Evolutionary conservation across 2,329 filamentous ascomycete genomes (phyloP).

Genomic region (Penicillium expansum): DNA sequence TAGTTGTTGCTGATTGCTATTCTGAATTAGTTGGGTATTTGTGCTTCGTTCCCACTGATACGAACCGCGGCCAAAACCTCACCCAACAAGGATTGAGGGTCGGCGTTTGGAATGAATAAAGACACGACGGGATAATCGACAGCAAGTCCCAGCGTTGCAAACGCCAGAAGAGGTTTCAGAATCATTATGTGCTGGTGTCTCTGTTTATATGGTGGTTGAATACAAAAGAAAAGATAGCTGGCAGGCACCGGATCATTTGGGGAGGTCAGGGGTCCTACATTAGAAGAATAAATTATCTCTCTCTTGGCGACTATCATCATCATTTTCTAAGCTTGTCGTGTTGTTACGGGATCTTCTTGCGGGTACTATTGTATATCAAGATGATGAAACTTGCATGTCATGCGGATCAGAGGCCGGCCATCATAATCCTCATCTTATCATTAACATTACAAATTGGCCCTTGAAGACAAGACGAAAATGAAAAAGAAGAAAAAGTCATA

Average conservation of each 20-base stretch:
- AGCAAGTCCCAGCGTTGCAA: conserved; percentile 19
- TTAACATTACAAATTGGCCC: too few relatives aligned
- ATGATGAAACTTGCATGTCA: conserved; percentile 2
- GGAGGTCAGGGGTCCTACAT: neutral
- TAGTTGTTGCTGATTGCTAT: conserved; percentile 27
- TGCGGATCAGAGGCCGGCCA: neutral
- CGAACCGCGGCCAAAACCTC: conserved; percentile 27
- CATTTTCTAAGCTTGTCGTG: neutral
- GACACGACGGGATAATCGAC: conserved; percentile 24
- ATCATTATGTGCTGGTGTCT: conserved; percentile 10
- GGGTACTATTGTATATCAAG: neutral
- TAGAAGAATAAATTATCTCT: neutral
- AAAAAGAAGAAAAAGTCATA: too few relatives aligned
- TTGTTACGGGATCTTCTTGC: neutral
- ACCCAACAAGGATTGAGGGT: conserved; percentile 25
- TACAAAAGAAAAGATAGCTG: neutral
- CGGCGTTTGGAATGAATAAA: conserved; percentile 24
- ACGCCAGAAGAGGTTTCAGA: conserved; percentile 12
- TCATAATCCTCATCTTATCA: neutral
- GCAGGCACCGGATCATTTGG: neutral
- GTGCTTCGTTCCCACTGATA: neutral
- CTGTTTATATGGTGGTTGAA: neutral
- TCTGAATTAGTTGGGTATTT: neutral
- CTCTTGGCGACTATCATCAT: neutral
- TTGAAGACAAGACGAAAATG: neutral